A percentile compares a stretch with the other conserved stretches of the same genome.
phyloP scores from a whole-genome alignment of 495 filamentous ascomycete species.

The Penicillium fimorum region DNA sequence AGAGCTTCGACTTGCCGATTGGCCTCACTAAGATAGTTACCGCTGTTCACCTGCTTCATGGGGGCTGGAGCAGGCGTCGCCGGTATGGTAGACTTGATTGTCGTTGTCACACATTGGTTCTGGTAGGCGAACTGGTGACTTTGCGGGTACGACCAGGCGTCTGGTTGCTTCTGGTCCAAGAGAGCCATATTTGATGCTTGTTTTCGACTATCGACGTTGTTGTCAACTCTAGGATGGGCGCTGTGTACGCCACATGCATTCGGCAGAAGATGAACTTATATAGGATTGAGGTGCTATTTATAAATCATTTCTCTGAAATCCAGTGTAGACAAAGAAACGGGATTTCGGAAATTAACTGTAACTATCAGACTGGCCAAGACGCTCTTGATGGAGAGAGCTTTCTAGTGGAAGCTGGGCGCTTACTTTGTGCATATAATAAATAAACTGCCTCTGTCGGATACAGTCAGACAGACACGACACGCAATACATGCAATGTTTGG shows the following conservation, averaged over 20 bases:
- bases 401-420: not conserved
- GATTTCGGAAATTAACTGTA: not conserved
- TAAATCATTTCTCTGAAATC: not conserved
- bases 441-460: not conserved
- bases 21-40: not conserved
- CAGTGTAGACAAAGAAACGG: not conserved
- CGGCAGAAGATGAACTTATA: not conserved
- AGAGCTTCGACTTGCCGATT: not conserved
- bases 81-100: not conserved
- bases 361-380: not conserved
- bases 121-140: not conserved
- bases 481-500: not conserved
- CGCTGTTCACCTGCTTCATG: not conserved
- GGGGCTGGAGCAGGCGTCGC: not conserved
- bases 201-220: not conserved
- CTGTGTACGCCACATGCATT: not conserved
- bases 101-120: not conserved
- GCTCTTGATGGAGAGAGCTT: not conserved
- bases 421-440: not conserved
- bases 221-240: not conserved
- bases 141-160: not conserved
- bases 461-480: not conserved
- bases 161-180: not conserved
- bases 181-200: not conserved
- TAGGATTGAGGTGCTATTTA: not conserved